These are phyloP conservation scores for Podaxis rugospora DNA, from an alignment of 768 basidiomycete species.

Conservation along the genomic window DNA sequence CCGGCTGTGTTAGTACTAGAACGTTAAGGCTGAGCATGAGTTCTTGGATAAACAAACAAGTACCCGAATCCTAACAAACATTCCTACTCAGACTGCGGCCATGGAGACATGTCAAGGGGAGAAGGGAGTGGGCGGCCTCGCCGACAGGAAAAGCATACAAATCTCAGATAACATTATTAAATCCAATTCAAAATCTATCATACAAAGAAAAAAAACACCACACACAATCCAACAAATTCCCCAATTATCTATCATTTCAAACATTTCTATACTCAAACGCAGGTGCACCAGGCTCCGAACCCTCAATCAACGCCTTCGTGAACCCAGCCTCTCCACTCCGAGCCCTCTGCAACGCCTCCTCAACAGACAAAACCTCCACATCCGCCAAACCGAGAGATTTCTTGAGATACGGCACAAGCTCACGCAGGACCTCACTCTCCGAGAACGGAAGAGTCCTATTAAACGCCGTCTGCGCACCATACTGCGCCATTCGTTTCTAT, in stretches of 20 bases:
- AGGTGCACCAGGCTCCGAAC: conserved; percentile 85
- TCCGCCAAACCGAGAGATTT: conserved; percentile 67
- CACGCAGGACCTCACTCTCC: conserved; percentile 66
- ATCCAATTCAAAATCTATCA: not conserved
- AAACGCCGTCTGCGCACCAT: conserved; percentile 75
- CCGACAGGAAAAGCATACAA: too few species aligned
- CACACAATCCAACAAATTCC: not conserved
- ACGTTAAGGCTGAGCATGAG: too few species aligned
- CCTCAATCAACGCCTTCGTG: conserved; percentile 66
- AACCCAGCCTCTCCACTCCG: conserved; percentile 46
- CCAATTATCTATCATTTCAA: conserved; percentile 10
- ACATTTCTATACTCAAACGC: conserved; percentile 88
- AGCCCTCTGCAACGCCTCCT: conserved; percentile 55
- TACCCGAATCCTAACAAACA: too few species aligned
- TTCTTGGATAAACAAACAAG: too few species aligned
- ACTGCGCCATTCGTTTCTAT: conserved; percentile 79
- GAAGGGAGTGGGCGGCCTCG: too few species aligned
- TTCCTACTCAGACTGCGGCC: too few species aligned
- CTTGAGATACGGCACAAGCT: conserved; percentile 78
- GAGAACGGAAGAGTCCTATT: conserved; percentile 80
- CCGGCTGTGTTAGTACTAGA: too few species aligned
- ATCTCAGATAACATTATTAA: not conserved
- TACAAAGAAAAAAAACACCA: not conserved
- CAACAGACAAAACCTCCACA: conserved; percentile 65
- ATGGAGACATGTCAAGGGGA: too few species aligned